Evolutionary conservation across 2,329 filamentous ascomycete species (phyloP), one percentile per base, ranked within the genome.

Genomic region (Microcyclospora tardicrescens): DNA sequence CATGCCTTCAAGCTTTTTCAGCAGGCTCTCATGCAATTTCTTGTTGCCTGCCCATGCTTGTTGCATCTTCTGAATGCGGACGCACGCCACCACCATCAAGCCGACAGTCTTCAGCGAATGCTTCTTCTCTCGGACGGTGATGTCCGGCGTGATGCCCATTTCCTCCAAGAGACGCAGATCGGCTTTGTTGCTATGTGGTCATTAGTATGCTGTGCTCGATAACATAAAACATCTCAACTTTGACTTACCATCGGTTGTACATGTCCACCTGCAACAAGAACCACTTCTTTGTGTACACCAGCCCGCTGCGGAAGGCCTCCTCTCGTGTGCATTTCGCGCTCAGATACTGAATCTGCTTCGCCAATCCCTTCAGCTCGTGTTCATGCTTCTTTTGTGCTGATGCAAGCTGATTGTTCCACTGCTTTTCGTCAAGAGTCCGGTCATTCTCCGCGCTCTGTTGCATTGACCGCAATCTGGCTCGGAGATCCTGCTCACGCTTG

Each of bases 341-440:
- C 59, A 96, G 76, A 77, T 84, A 96, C 53, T 86, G 75, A 58
- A 96, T 89, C 63, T 96, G 87, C 64, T 91, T 82, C 38, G 77
- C 75, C 56, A 96, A 71, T 13, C 89, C 89, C 49, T 79, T 76
- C 38, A 95, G 66, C 63, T 93, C 84, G 59, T 78, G 79, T 52
- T 71, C 67, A 58, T 91, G 84, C 33, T 73, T 68, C 48, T 75
- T 75, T 52, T 85, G 77, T 34, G 80, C 77, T 40, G 76, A 71
- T 35, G 75, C 69, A 35, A 77, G 68, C 14, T 32, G 30, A 10
- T 39, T 73, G 67, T 19, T 50, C 28, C 58, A 56, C 16, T 55
- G 47, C 33, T 58, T 51, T 32, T 49, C 42, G 13, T 50, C 44
- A 13, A 47, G 35, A 33, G 40, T 51, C 28, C 39, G 33, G 13